Evolutionary conservation across 345 rosid species (phyloP), one percentile per base, ranked within the genome.

Genomic region (Punica granatum): DNA sequence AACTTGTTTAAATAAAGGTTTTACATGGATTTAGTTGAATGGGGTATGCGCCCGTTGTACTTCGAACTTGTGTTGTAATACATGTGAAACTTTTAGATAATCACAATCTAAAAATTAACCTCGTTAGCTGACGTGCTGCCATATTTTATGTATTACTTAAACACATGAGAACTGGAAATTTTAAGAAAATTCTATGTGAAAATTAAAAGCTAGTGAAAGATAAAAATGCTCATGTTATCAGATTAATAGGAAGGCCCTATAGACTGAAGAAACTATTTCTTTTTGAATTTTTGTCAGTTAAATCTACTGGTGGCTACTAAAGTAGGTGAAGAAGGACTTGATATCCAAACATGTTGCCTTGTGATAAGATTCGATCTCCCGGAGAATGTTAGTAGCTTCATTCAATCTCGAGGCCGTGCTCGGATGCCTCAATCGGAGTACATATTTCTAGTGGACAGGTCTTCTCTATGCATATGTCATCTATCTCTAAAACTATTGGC

Each of bases 261-360:
- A 3, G 1, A 26, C 14, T 54, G 49, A 44, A 54, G 32, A 54
- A 23, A 25, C 15, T 25, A 23, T 6, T 54, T 26, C 26, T 6
- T 74, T 48, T 54, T 80, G 67, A 44, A 51, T 28, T 13, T 75
- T 76, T 78, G 41, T 74, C 84, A 93, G 98, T 88, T 93, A 82
- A 93, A 93, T 86, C 81, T 93, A 68, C 74, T 88, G 82, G 85
- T 92, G 72, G 98, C 98, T 66, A 90, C 98, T 42, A 93, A 88
- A 85, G 96, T 93, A 54, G 98, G 94, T 75, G 97, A 92, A 83
- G 98, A 92, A 81, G 98, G 98, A 70, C 97, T 90, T 68, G 98
- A 90, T 78, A 88, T 93, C 72, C 96, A 88, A 83, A 90, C 93
- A 66, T 90, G 98, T 84, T 90, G 98, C 77, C 98, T 93, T 62